These are phyloP conservation scores for Phialocephala sp. DNA, from an alignment of 2,329 filamentous ascomycete genomes.

Conservation along the genomic window DNA sequence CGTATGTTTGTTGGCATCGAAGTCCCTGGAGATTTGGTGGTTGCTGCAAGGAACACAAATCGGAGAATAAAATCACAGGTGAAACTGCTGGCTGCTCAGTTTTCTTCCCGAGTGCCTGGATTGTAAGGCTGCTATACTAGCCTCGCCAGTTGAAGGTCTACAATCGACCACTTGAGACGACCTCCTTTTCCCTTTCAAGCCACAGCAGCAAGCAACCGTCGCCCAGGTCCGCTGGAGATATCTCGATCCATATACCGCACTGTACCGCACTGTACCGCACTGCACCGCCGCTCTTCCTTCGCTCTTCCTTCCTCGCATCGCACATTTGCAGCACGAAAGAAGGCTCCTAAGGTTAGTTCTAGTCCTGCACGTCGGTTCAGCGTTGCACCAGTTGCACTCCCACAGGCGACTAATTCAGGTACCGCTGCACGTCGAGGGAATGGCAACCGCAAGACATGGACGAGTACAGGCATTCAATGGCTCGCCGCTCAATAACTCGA, in stretches of 20 bases:
- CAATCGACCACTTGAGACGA: background rate
- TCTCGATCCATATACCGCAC: background rate
- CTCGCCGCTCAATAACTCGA: background rate
- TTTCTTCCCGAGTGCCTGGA: background rate
- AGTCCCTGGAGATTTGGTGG: slow-evolving; percentile 6
- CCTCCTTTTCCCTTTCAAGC: background rate
- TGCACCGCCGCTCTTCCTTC: too few relatives aligned
- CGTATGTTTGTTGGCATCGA: slow-evolving; percentile 6
- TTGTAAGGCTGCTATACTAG: background rate
- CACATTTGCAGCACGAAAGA: background rate
- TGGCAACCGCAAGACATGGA: background rate
- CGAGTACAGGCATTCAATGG: background rate
- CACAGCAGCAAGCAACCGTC: slow-evolving; percentile 11
- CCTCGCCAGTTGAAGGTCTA: background rate
- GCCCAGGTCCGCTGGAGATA: background rate
- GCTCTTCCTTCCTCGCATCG: too few relatives aligned
- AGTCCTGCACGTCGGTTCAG: background rate
- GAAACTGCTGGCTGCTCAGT: background rate
- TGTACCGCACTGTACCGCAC: too few relatives aligned
- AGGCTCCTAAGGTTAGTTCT: background rate
- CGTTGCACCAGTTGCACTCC: background rate
- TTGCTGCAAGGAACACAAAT: slow-evolving; percentile 13
- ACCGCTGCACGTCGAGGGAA: slow-evolving; percentile 6
- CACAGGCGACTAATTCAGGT: slow-evolving; percentile 1
- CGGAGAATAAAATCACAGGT: background rate